Conservation (phyloP, 2,329 filamentous ascomycete species). For the Harringtonia lauricola region DNA sequence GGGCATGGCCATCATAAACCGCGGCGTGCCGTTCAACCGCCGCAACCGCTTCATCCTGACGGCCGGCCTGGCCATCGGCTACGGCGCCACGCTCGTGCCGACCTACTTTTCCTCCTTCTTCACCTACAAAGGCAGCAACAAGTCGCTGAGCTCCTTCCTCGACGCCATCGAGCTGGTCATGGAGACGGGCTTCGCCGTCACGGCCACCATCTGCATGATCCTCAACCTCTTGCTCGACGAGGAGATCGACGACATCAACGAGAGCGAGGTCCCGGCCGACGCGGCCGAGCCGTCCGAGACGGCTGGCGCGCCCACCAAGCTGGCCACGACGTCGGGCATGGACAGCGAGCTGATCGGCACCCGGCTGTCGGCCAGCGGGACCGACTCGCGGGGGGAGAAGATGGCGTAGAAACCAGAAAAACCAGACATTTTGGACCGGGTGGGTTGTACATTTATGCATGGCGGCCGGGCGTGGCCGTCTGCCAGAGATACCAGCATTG, state of each 20-base stretch:
- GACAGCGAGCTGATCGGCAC: background rate
- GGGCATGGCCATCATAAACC: conserved; percentile 64
- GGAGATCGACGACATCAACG: conserved; percentile 61
- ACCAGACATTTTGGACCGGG: too few relatives aligned
- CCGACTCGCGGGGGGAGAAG: too few relatives aligned
- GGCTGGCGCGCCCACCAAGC: conserved; percentile 7
- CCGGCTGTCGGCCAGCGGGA: too few relatives aligned
- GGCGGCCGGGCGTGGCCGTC: too few relatives aligned
- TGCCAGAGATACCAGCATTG: too few relatives aligned
- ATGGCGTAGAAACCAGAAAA: too few relatives aligned
- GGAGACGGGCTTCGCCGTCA: conserved; percentile 65
- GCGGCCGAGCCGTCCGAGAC: conserved; percentile 3
- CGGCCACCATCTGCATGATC: conserved; percentile 60
- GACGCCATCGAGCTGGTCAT: conserved; percentile 64
- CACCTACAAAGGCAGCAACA: conserved; percentile 58
- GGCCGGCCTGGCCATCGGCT: conserved; percentile 61
- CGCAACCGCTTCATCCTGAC: conserved; percentile 76
- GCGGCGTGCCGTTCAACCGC: conserved; percentile 60
- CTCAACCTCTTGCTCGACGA: conserved; percentile 64
- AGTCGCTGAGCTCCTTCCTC: conserved; percentile 58
- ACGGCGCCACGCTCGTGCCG: conserved; percentile 55
- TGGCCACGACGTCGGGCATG: background rate
- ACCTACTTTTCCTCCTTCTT: conserved; percentile 63
- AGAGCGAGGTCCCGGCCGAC: conserved; percentile 14
- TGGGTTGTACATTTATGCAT: too few relatives aligned